Conservation (phyloP, 1,284 basidiomycete genomes). For the Trichosporon ovoides region DNA sequence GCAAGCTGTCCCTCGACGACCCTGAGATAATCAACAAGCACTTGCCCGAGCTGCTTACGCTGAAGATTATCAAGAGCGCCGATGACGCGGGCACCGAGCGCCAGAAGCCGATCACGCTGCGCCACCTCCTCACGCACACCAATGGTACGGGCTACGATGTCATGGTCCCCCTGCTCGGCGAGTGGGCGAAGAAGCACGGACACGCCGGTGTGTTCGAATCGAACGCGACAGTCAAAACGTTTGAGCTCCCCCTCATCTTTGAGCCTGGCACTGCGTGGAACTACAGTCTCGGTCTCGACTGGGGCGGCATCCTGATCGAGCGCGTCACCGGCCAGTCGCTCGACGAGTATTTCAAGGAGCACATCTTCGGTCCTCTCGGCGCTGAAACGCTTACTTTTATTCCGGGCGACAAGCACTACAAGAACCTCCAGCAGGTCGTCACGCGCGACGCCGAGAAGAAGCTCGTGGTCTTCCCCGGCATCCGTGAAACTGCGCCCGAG, state of each 20-base stretch:
- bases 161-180: slow-evolving; percentile 11
- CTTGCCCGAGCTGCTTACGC: slow-evolving; percentile 33
- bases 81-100: slow-evolving; percentile 28
- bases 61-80: slow-evolving; percentile 29
- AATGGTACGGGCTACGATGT: slow-evolving; percentile 14
- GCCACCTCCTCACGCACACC: slow-evolving; percentile 36
- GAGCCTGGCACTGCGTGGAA: slow-evolving; percentile 33
- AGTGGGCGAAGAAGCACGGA: slow-evolving; percentile 8
- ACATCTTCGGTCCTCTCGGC: slow-evolving; percentile 38
- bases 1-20: slow-evolving; percentile 26
- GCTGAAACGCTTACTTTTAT: slow-evolving; percentile 29
- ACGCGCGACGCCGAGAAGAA: slow-evolving; percentile 8
- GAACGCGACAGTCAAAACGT: slow-evolving; percentile 17
- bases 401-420: slow-evolving; percentile 20
- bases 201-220: slow-evolving; percentile 15
- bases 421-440: slow-evolving; percentile 4
- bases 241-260: slow-evolving; percentile 26
- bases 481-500: slow-evolving; percentile 56
- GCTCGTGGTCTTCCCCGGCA: slow-evolving; percentile 10
- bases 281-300: slow-evolving; percentile 41
- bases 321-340: slow-evolving; percentile 32
- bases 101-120: slow-evolving; percentile 31
- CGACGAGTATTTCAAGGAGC: slow-evolving; percentile 36
- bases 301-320: slow-evolving; percentile 35
- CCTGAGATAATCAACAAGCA: slow-evolving; percentile 24